Percentiles rank a stretch among this genome's conserved stretches.
These are phyloP conservation scores for Domatiomyces globalis DNA, from an alignment of 2,329 filamentous ascomycete species.

Conservation along the genomic window DNA sequence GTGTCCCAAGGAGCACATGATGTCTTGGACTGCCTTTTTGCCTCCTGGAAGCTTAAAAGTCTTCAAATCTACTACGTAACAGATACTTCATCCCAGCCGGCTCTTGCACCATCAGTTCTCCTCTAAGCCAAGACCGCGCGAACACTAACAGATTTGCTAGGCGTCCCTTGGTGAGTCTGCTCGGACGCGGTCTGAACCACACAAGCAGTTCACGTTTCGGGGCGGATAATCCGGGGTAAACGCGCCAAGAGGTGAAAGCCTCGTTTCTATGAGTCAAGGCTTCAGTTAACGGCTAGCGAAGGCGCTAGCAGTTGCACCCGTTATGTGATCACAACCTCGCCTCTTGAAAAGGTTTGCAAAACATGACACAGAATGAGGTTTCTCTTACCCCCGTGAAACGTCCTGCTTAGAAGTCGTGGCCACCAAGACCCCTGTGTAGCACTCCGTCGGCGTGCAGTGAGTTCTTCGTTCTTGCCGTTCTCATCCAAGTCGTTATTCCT, in stretches of 20 bases:
- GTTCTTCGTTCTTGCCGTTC: not conserved
- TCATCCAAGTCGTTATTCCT: not conserved
- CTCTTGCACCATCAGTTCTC: not conserved
- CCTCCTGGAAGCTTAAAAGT: not conserved
- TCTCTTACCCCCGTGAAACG: conserved; percentile 18
- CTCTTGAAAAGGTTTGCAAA: conserved; percentile 8
- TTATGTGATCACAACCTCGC: conserved; percentile 8
- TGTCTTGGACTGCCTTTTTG: not conserved
- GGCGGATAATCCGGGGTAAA: not conserved
- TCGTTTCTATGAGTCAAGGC: conserved; percentile 10
- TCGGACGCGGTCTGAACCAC: not conserved
- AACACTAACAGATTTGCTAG: not conserved
- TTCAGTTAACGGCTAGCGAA: conserved; percentile 15
- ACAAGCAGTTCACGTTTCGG: not conserved
- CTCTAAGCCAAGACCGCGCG: not conserved
- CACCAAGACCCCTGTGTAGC: conserved; percentile 1
- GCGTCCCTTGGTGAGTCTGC: not conserved
- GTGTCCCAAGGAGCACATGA: not conserved
- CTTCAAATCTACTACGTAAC: not conserved
- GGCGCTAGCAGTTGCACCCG: conserved; percentile 8
- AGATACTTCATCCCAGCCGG: not conserved
- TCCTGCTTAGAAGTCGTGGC: conserved; percentile 1
- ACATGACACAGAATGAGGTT: conserved; percentile 14
- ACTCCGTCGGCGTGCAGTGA: not conserved
- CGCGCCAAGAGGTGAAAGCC: not conserved